A percentile compares a stretch with the other conserved stretches of the same genome.
phyloP scores from a whole-genome alignment of 2,329 filamentous ascomycete genomes.

The Arthrinium phaeospermum region DNA sequence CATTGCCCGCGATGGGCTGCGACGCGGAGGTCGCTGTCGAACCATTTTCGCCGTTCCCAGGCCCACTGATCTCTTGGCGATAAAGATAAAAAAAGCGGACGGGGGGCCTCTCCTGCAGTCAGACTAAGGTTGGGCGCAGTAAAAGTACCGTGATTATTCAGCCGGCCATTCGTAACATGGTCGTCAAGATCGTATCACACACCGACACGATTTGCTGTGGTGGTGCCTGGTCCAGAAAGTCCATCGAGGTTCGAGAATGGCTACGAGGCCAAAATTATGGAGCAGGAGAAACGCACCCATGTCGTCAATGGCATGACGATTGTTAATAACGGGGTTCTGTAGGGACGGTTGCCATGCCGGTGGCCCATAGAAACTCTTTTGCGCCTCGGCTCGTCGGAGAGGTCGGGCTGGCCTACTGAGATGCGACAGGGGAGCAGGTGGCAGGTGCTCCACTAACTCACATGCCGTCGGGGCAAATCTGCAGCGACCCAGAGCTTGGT shows the following conservation, averaged over 20 bases:
- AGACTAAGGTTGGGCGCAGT: background rate
- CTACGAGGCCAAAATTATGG: background rate
- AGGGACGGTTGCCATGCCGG: background rate
- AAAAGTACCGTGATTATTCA: background rate
- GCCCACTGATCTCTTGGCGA: constrained; percentile 3
- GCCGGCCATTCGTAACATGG: background rate
- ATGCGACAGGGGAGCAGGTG: background rate
- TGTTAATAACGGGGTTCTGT: background rate
- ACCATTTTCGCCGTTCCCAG: constrained; percentile 7
- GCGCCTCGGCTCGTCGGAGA: constrained; percentile 2
- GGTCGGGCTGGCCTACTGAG: background rate
- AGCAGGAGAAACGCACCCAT: background rate
- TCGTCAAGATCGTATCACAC: constrained; percentile 11
- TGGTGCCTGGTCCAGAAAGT: background rate
- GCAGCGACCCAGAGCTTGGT: background rate
- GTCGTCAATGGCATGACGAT: constrained; percentile 8
- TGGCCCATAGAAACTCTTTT: background rate
- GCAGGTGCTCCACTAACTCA: background rate
- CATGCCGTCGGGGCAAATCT: background rate
- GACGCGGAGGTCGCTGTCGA: constrained; percentile 9
- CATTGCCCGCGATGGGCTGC: background rate
- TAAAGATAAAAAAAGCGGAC: background rate
- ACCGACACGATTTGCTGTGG: background rate
- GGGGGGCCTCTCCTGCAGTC: background rate
- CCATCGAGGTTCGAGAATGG: background rate